Percentiles rank a stretch among this genome's conserved stretches.
Evolutionary conservation across 139 green algal genomes (phyloP).

Genomic region (Choricystis sp.): DNA sequence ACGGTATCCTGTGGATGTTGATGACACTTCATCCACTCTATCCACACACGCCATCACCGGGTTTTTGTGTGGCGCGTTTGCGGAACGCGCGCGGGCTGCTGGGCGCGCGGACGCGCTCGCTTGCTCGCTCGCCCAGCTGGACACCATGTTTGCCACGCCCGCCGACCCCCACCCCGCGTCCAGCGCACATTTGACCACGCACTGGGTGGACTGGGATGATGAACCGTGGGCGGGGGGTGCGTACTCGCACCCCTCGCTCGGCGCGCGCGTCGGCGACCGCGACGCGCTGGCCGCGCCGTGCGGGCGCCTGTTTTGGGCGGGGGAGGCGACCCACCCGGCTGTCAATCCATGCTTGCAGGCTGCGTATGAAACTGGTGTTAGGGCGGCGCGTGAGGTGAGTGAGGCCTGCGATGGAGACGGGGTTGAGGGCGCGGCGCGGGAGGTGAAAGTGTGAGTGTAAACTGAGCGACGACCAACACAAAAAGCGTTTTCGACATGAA

Average conservation of each 20-base stretch:
- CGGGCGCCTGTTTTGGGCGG: conserved; percentile 58
- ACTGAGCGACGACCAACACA: no score
- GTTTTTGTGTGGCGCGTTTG: conserved; percentile 43
- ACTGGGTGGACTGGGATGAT: conserved; percentile 55
- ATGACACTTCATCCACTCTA: background rate
- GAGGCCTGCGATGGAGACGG: background rate
- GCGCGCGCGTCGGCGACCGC: conserved; percentile 32
- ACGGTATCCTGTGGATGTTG: background rate
- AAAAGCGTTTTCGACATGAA: no score
- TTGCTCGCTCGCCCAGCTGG: conserved; percentile 43
- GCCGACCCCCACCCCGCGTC: conserved; percentile 21
- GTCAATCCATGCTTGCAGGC: conserved; percentile 74
- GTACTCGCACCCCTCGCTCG: conserved; percentile 54
- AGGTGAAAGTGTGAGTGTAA: no score
- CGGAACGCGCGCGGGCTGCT: conserved; percentile 27
- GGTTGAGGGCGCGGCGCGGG: no score
- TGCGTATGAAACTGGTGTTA: background rate
- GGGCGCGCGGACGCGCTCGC: conserved; percentile 15
- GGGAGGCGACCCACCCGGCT: conserved; percentile 50
- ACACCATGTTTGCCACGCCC: conserved; percentile 49
- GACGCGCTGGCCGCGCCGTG: conserved; percentile 32
- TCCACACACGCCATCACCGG: conserved; percentile 13
- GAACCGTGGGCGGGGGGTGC: conserved; percentile 42
- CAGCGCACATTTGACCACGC: conserved; percentile 12
- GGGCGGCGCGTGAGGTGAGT: background rate